Conservation (phyloP, 1,284 basidiomycete species). For the Porodaedalea pini region DNA sequence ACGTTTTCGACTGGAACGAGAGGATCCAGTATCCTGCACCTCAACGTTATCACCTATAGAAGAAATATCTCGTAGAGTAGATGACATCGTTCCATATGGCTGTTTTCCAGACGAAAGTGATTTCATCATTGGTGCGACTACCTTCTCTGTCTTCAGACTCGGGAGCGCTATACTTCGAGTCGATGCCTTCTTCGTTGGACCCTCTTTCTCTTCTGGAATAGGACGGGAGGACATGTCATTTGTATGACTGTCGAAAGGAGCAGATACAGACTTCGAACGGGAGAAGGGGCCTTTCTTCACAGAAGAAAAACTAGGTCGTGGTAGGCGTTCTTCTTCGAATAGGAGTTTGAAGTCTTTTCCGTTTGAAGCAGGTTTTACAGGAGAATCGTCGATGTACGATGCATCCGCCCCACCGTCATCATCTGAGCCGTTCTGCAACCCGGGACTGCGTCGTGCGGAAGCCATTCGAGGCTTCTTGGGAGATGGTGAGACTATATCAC, state of each 20-base stretch:
- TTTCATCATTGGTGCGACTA: background rate
- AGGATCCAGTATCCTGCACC: background rate
- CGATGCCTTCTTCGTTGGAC: background rate
- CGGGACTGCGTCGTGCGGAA: background rate
- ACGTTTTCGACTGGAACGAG: background rate
- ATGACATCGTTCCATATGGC: background rate
- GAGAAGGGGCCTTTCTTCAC: background rate
- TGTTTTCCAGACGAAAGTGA: background rate
- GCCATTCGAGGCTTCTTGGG: conserved; percentile 60
- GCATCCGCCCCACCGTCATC: conserved; percentile 34
- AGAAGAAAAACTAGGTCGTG: conserved; percentile 27
- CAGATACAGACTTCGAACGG: background rate
- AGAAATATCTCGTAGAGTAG: background rate
- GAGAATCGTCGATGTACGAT: conserved; percentile 64
- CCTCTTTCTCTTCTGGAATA: background rate
- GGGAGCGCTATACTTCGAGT: background rate
- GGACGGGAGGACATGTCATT: background rate
- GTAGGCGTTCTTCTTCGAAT: conserved; percentile 51
- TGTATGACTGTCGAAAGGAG: background rate
- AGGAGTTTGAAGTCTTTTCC: conserved; percentile 60
- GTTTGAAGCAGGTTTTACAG: conserved; percentile 54
- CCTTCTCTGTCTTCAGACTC: background rate
- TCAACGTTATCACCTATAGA: background rate
- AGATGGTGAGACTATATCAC: conserved; percentile 76
- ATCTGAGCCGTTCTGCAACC: background rate